Evolutionary conservation across 768 basidiomycete genomes (phyloP).

Genomic region (Termitomyces titanicus): DNA sequence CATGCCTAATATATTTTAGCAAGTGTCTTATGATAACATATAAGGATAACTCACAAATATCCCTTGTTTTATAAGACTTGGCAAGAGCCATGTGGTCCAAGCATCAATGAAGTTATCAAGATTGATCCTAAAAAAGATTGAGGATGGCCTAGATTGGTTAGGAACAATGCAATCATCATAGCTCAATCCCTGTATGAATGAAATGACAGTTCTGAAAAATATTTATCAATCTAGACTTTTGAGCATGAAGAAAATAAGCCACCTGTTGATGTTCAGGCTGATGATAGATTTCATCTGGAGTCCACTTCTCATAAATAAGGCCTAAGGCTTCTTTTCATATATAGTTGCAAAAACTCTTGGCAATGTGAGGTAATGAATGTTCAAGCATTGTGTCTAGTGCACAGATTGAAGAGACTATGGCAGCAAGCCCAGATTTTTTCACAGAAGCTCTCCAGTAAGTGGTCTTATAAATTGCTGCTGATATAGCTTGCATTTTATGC

Average conservation of each 20-base stretch:
- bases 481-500: background rate
- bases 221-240: background rate
- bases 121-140: slow-evolving; percentile 1
- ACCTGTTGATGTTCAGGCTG: background rate
- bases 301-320: background rate
- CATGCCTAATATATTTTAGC: background rate
- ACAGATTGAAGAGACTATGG: background rate
- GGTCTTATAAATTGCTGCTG: background rate
- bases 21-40: background rate
- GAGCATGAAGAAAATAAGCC: background rate
- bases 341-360: background rate
- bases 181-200: background rate
- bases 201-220: background rate
- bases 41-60: background rate
- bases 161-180: slow-evolving; percentile 1
- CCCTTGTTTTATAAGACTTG: background rate
- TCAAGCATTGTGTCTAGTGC: background rate
- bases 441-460: background rate
- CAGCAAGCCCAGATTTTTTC: background rate
- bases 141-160: background rate
- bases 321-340: background rate
- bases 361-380: background rate
- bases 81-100: background rate
- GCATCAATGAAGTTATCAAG: background rate
- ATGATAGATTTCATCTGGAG: background rate